Evolutionary conservation across 805 yeast genomes (phyloP).

Genomic region (Zygosaccharomyces kombuchaensis): DNA sequence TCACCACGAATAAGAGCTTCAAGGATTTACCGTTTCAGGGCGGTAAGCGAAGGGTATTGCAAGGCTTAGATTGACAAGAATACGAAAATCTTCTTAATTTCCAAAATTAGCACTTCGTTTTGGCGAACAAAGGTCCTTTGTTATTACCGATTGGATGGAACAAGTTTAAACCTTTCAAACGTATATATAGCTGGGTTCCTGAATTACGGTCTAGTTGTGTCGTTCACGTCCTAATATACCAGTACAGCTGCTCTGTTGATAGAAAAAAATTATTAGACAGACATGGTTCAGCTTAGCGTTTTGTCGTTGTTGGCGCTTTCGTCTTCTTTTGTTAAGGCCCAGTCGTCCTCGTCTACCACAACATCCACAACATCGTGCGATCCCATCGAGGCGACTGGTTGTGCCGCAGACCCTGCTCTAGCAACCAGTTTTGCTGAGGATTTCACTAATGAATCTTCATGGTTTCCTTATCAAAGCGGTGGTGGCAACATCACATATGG

Average conservation of each 20-base stretch:
- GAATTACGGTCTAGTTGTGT: neutral
- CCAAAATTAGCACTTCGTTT: slow-evolving; percentile 1
- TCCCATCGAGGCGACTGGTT: slow-evolving; percentile 39
- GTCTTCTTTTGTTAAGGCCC: slow-evolving; percentile 2
- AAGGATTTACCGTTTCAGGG: slow-evolving; percentile 1
- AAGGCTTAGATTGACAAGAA: neutral
- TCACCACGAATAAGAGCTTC: neutral
- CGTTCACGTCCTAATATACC: no score
- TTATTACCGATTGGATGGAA: neutral
- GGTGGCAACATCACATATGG: slow-evolving; percentile 45
- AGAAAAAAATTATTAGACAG: neutral
- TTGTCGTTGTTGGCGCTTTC: slow-evolving; percentile 4
- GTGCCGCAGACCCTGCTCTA: slow-evolving; percentile 56
- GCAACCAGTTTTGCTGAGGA: slow-evolving; percentile 50
- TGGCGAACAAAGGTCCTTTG: neutral
- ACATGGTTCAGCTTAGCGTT: slow-evolving; percentile 5
- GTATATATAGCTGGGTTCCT: neutral
- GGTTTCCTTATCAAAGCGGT: slow-evolving; percentile 41
- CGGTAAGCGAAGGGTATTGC: neutral
- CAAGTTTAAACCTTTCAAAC: neutral
- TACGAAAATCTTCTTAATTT: slow-evolving; percentile 5
- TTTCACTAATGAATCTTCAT: slow-evolving; percentile 45
- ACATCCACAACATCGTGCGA: slow-evolving; percentile 36
- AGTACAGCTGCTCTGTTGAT: no score
- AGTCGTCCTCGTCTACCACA: slow-evolving; percentile 13